phyloP scores from a whole-genome alignment of 805 yeast genomes.

The Sugiyamaella marilandica region DNA sequence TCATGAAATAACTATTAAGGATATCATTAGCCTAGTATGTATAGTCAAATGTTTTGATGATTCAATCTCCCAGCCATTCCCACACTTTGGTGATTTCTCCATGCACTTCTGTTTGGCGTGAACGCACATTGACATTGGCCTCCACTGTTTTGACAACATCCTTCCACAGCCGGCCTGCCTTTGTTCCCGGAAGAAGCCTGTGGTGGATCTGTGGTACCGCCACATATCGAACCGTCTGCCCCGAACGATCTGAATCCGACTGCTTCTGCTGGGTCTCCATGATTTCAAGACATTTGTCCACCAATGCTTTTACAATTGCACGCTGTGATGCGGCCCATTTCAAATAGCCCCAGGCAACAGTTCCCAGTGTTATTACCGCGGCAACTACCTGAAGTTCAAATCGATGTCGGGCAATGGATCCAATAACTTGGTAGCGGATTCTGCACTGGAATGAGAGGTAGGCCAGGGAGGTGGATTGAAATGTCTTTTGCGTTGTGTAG shows the following conservation, averaged over 20 bases:
- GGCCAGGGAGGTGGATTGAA: slow-evolving; percentile 24
- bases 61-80: slow-evolving; percentile 54
- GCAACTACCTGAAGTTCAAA: slow-evolving; percentile 9
- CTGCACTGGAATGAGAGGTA: slow-evolving; percentile 22
- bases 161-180: slow-evolving; percentile 43
- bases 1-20: too few species aligned
- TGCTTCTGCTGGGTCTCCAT: slow-evolving; percentile 16
- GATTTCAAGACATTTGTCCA: slow-evolving; percentile 5
- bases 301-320: slow-evolving; percentile 6
- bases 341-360: slow-evolving; percentile 5
- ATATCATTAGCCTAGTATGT: too few species aligned
- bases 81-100: slow-evolving; percentile 87
- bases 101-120: slow-evolving; percentile 61
- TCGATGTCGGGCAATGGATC: slow-evolving; percentile 22
- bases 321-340: neutral
- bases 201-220: slow-evolving; percentile 18
- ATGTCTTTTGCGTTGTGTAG: slow-evolving; percentile 14
- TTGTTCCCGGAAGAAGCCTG: slow-evolving; percentile 11
- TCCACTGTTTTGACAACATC: slow-evolving; percentile 54
- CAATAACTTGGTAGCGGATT: slow-evolving; percentile 14
- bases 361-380: neutral
- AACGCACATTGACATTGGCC: slow-evolving; percentile 58
- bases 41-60: too few species aligned
- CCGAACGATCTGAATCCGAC: slow-evolving; percentile 18
- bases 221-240: slow-evolving; percentile 18